These are phyloP conservation scores for Russula sp. DNA, from an alignment of 768 basidiomycete genomes.

Conservation along the genomic window DNA sequence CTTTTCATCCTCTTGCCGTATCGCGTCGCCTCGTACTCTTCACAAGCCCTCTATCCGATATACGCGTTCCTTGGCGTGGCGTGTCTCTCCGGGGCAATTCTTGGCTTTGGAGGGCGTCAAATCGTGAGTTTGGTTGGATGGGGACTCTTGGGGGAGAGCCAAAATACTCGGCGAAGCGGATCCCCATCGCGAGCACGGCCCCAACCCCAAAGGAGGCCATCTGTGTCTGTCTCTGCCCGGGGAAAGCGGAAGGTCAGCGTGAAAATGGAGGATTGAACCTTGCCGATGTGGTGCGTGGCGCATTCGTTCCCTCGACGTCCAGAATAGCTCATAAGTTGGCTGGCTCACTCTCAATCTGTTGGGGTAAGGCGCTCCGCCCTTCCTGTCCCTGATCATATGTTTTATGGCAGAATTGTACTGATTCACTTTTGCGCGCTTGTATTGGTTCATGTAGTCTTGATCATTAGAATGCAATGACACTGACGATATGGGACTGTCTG, in stretches of 20 bases:
- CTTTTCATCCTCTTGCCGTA: conserved; percentile 10
- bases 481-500: background rate
- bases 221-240: conserved; percentile 6
- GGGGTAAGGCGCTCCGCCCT: background rate
- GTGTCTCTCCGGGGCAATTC: conserved; percentile 9
- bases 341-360: background rate
- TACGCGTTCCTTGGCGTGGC: conserved; percentile 20
- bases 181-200: conserved; percentile 9
- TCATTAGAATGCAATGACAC: background rate
- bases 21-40: background rate
- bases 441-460: conserved; percentile 9
- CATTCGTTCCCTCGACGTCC: background rate
- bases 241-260: conserved; percentile 16
- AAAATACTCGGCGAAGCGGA: background rate
- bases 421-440: background rate
- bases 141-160: conserved; percentile 6
- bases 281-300: background rate
- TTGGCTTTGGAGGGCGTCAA: conserved; percentile 16
- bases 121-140: conserved; percentile 9
- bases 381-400: background rate
- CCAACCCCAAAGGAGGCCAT: conserved; percentile 10
- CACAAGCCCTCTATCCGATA: conserved; percentile 19
- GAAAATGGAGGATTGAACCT: conserved; percentile 8
- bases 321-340: background rate
- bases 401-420: background rate